Evolutionary conservation across 768 basidiomycete species (phyloP), one percentile per base, ranked within the genome.

Genomic region (Lactifluus subvellereus): DNA sequence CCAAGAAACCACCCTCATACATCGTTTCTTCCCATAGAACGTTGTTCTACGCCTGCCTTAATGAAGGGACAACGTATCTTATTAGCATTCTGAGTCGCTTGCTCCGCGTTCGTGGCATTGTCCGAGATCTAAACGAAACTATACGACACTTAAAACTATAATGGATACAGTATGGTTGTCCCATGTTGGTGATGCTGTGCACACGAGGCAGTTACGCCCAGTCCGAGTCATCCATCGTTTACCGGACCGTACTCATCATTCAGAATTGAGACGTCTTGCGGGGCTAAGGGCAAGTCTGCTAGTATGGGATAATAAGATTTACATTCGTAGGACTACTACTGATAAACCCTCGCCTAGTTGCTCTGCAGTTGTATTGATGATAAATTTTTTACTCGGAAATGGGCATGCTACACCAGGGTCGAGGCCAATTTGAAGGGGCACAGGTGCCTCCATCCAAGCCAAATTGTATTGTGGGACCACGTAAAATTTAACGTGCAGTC

Each of bases 101-200:
- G 48, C 62, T 64, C 62, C 62, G 62, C 62, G 62, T 22, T 50
- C 3, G 18, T 43, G 43, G 33, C 53, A 40, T 14, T 30, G 27
- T 49, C 27, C 27, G 57, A 48, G 47, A 48, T 48, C 22, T 48
- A 27, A 13, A 27, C 47, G 22, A 48, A 48, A 11, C 4, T 22
- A 48, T 33, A n/a, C 30, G 42, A 56, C 6, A 45, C 43, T 30
- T 45, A 45, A 27, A 56, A 56, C 55, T 43, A n/a, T 48, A 22
- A 9, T 32, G 27, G 2, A 3, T 27, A 22, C 22, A 22, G 22
- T 2, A 27, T 27, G 6, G 30, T 33, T 9, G 16, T 45, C 2
- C 42, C 4, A 14, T 2, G 10, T 10, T 11, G 5, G 40, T n/a
- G 45, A 57, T 20, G 33, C 30, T 37, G 16, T 9, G 30, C 30